Evolutionary conservation across 2,329 filamentous ascomycete genomes (phyloP), one percentile per base, ranked within the genome.

Genomic region (Ilyonectria destructans): DNA sequence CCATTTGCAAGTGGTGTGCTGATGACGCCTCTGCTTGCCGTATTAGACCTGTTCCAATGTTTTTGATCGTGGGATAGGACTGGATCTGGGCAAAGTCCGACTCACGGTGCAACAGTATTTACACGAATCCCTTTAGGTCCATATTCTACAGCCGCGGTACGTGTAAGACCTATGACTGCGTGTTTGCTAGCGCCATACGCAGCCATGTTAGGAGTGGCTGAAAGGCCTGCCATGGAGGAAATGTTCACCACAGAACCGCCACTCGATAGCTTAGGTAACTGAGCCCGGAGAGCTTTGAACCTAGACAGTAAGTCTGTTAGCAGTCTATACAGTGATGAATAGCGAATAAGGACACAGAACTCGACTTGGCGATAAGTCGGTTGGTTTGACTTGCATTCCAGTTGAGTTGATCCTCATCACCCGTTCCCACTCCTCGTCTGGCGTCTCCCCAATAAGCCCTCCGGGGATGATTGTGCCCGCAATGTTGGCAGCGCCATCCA

Each of bases 171-270:
- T 4, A 60, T 29, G 2, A 60, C 46, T 8, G 58, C 58, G 52
- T 60, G 58, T 10, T 60, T 60, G 13, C 58, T 60, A 5, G 58
- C 58, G 3, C 58, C 58, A 60, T 60, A 60, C 31, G 58, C 58
- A 10, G 48, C 58, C 58, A 60, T 60, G 12, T 43, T 10, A 0
- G 58, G 58, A 43, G 58, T 21, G 13, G 23, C 58, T 45, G 31
- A 33, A 12, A 60, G 33, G 2, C 46, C 58, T 17, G 58, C 58
- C 23, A 60, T 51, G 4, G 58, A 60, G 4, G 58, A 26, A 17
- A 60, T 17, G 12, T 31, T 60, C 31, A 60, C 58, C 7, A 60
- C 23, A 12, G 58, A 40, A 31, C 58, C 15, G 23, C 58, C 58
- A 17, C 31, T 4, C 0, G 33, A 45, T 29, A 60, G 45, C 12